Evolutionary conservation across 495 filamentous ascomycete genomes (phyloP), one percentile per base, ranked within the genome.

Genomic region (Chaetomium fimeti): DNA sequence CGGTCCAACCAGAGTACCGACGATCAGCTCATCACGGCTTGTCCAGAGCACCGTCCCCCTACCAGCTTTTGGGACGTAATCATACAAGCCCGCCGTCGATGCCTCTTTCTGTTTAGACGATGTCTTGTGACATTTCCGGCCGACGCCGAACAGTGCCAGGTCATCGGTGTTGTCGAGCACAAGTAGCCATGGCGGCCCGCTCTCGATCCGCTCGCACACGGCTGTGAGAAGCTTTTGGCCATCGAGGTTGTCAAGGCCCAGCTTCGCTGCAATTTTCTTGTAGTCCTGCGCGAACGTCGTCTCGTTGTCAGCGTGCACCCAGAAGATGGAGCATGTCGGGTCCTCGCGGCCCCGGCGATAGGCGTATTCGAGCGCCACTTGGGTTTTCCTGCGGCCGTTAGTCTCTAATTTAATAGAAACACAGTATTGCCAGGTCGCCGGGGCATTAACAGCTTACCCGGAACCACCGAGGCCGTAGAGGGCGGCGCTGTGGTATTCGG

Each of bases 401-500:
- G 45, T n/a, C n/a, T n/a, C n/a, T n/a, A n/a, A n/a, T n/a, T n/a
- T n/a, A n/a, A n/a, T n/a, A n/a, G n/a, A n/a, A n/a, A n/a, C n/a
- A n/a, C n/a, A n/a, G n/a, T n/a, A n/a, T n/a, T 20, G 8, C 45
- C 4, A 8, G 51, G 36, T 32, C 9, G 27, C 51, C 13, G 2
- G 13, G 3, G 24, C 2, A 32, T 18, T 18, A 32, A 32, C 22
- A 16, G 62, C 76, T 57, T 74, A 83, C 81, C 82, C 82, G 45
- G 82, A 74, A 24, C 81, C 81, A 28, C 81, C 82, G 25, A 84
- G 70, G 0, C 80, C 80, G 47, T 68, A 71, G 27, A 83, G 71
- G 70, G 48, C 48, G 6, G 48, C 48, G 3, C 48, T 52, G 9
- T 56, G 53, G 22, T 22, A 25, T n/a, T n/a, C n/a, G 15, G 16